Percentiles rank a stretch among this genome's conserved stretches.
These are phyloP conservation scores for Yamadazyma endophytica DNA, from an alignment of 805 yeast species.

Conservation along the genomic window DNA sequence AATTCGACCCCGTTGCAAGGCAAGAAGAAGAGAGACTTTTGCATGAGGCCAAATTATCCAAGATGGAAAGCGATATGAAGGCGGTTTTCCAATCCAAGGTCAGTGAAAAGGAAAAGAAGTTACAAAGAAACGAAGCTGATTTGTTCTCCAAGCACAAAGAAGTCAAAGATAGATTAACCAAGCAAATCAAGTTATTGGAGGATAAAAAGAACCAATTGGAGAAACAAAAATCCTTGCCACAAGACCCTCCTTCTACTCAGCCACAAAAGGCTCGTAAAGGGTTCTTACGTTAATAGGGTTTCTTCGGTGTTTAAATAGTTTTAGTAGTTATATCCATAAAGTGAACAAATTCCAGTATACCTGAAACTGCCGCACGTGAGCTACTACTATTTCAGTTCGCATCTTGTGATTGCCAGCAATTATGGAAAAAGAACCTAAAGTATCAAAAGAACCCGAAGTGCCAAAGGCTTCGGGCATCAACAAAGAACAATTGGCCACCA, in stretches of 20 bases:
- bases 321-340: no score
- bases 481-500: slow-evolving; percentile 14
- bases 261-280: slow-evolving; percentile 66
- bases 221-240: slow-evolving; percentile 48
- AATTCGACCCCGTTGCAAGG: slow-evolving; percentile 86
- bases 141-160: slow-evolving; percentile 93
- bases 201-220: slow-evolving; percentile 84
- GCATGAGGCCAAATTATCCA: slow-evolving; percentile 90
- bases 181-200: slow-evolving; percentile 85
- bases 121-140: slow-evolving; percentile 95
- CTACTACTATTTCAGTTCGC: no score
- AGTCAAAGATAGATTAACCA: slow-evolving; percentile 89
- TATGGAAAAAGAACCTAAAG: no score
- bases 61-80: slow-evolving; percentile 96
- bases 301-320: no score
- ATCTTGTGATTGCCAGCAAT: no score
- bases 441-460: no score
- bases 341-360: no score
- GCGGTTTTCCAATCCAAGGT: slow-evolving; percentile 95
- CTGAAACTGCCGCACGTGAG: no score
- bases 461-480: slow-evolving; percentile 5
- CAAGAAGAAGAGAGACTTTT: slow-evolving; percentile 90
- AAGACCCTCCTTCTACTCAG: slow-evolving; percentile 43
- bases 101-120: slow-evolving; percentile 91
- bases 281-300: slow-evolving; percentile 54